These are phyloP conservation scores for Pyrenochaeta sp. DNA, from an alignment of 2,329 filamentous ascomycete species.

Conservation along the genomic window DNA sequence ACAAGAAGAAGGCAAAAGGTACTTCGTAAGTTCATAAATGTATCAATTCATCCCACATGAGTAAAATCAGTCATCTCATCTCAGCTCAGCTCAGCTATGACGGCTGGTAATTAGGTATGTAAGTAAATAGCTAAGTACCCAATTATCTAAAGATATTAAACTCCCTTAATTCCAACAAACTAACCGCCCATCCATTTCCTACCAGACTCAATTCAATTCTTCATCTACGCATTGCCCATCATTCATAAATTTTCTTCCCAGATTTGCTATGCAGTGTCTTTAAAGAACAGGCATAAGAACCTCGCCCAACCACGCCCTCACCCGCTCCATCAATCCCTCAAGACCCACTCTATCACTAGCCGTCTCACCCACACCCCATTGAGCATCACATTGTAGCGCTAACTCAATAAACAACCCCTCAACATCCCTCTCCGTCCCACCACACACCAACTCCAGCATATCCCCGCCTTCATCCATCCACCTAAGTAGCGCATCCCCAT, in stretches of 20 bases:
- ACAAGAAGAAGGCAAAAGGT: no score
- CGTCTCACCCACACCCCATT: conserved; percentile 18
- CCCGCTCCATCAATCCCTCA: conserved; percentile 13
- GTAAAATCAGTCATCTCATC: not conserved
- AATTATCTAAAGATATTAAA: no score
- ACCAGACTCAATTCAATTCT: no score
- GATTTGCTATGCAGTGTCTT: not conserved
- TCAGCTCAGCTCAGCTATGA: not conserved
- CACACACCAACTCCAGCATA: conserved; percentile 19
- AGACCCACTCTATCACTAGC: conserved; percentile 23
- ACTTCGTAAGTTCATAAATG: no score
- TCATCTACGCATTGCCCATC: no score
- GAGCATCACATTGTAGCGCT: conserved; percentile 18
- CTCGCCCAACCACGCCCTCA: conserved; percentile 29
- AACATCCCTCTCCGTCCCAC: conserved; percentile 30
- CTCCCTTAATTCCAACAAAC: no score
- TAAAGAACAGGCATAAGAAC: conserved; percentile 36
- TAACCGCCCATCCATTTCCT: no score
- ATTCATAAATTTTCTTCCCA: no score
- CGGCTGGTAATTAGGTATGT: no score
- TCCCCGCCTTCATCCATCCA: conserved; percentile 39
- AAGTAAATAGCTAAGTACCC: no score
- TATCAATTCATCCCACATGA: not conserved
- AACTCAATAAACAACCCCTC: conserved; percentile 36
- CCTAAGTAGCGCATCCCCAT: conserved; percentile 52